Evolutionary conservation across 1,139 yeast species (phyloP), one percentile per base, ranked within the genome.

Genomic region (Debaryomycetaceae sp.): DNA sequence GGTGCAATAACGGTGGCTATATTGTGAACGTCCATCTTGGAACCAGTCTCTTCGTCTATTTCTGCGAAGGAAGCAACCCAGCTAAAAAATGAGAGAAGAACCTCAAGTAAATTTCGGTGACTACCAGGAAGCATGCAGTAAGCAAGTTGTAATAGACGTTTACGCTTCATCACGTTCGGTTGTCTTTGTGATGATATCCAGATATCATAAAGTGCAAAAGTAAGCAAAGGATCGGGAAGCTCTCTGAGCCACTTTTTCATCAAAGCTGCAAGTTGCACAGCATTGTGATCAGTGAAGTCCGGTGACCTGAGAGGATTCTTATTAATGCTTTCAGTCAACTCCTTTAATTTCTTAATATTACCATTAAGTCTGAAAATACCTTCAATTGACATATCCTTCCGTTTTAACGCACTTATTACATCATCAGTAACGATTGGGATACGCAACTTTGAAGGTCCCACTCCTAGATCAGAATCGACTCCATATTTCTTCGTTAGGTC

Each of bases 11-110:
- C 99, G 0, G 98, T 92, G 1, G 98, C 96, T 46, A 94, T 72
- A 59, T 94, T 94, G 58, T 91, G 96, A 29, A 86, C 79, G 58
- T 92, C 98, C 99, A 94, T 94, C 65, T 91, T 92, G 6, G 97
- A 89, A 0, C 98, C 98, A 18, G 79, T 78, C 50, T 83, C 87
- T 52, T 85, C 88, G 53, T 85, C 94, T 45, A 86, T 79, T 51
- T 87, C 92, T 1, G 98, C 87, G 65, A 94, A 94, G 5, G 98
- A 87, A 0, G 98, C 91, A 2, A 91, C 95, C 98, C 98, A 92
- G 60, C 83, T 83, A 59, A 94, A 78, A 60, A 94, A 94, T 47
- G 83, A 83, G 30, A 91, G 71, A 38, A 94, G 67, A 5, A 91
- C 96, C 58, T 94, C 98, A 40, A 91, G 73, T 38, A 88, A 75